Evolutionary conservation across 305 asterid genomes (phyloP).

Genomic region (Fraxinus latifolia): DNA sequence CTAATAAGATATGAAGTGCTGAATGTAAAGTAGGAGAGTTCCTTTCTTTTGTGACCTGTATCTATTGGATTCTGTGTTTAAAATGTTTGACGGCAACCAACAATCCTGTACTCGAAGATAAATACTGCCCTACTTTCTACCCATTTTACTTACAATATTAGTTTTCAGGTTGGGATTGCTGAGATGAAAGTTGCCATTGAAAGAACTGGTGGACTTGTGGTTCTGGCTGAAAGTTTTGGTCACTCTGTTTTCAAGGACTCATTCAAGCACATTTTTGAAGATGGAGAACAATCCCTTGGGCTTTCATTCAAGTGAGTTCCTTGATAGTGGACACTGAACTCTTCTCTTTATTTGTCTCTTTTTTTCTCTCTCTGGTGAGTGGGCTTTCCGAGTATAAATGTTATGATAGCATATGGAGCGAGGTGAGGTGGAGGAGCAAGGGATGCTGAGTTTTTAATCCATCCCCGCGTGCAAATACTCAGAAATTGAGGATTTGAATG

Average conservation of each 20-base stretch:
- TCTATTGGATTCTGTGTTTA: conserved; percentile 4
- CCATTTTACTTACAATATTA: conserved; percentile 25
- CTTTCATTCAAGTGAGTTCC: conserved; percentile 85
- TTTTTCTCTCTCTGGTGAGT: background rate
- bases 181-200: conserved; percentile 98
- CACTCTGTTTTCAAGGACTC: conserved; percentile 99
- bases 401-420: background rate
- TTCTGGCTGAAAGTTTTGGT: conserved; percentile 96
- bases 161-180: conserved; percentile 90
- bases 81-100: conserved; percentile 19
- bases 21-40: background rate
- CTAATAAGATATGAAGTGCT: background rate
- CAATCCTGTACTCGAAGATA: conserved; percentile 9
- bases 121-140: conserved; percentile 2
- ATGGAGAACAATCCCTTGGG: conserved; percentile 89
- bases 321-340: background rate
- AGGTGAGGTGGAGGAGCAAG: background rate
- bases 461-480: background rate
- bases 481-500: background rate
- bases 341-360: background rate
- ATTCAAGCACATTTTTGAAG: conserved; percentile 78
- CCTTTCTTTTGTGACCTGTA: conserved; percentile 6
- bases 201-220: conserved; percentile 94
- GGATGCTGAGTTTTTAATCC: background rate
- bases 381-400: background rate